Percentiles rank a stretch among this genome's conserved stretches.
Evolutionary conservation across 139 green algal genomes (phyloP).

Genomic region (Chlamydomonas asymmetrica): DNA sequence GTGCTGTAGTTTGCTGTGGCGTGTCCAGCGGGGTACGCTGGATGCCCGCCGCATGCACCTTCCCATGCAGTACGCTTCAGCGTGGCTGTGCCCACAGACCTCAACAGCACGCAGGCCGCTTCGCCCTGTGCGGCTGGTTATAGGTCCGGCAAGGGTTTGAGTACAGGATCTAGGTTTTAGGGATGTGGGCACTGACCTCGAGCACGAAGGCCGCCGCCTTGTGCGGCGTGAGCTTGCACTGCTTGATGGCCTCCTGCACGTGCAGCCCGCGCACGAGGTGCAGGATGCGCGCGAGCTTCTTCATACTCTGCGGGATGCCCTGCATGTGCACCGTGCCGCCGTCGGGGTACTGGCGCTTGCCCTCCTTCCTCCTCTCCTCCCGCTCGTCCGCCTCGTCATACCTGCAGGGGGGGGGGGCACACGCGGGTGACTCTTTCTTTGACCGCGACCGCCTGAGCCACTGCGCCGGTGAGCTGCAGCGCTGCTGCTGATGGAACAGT

Average conservation of each 20-base stretch:
- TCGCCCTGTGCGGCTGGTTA: background rate
- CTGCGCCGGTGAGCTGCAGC: too few species aligned
- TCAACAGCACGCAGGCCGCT: background rate
- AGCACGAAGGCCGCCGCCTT: constrained; percentile 24
- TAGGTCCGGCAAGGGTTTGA: background rate
- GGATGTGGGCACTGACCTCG: background rate
- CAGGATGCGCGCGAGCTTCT: constrained; percentile 39
- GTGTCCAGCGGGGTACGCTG: too few species aligned
- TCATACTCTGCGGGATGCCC: constrained; percentile 33
- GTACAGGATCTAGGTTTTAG: background rate
- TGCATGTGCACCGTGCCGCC: constrained; percentile 6
- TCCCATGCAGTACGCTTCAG: too few species aligned
- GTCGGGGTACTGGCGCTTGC: background rate
- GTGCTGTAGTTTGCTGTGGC: background rate
- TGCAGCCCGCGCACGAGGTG: constrained; percentile 33
- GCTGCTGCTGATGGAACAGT: too few species aligned
- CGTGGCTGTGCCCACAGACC: too few species aligned
- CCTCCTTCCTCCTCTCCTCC: constrained; percentile 23
- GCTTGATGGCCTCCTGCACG: constrained; percentile 22
- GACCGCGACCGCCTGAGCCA: too few species aligned
- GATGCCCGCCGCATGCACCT: too few species aligned
- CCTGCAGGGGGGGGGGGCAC: background rate
- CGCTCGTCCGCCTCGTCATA: constrained; percentile 36
- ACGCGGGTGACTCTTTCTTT: background rate
- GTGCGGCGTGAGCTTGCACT: constrained; percentile 27